These are phyloP conservation scores for Suhomyces pyralidae DNA, from an alignment of 805 yeast genomes.

Conservation along the genomic window DNA sequence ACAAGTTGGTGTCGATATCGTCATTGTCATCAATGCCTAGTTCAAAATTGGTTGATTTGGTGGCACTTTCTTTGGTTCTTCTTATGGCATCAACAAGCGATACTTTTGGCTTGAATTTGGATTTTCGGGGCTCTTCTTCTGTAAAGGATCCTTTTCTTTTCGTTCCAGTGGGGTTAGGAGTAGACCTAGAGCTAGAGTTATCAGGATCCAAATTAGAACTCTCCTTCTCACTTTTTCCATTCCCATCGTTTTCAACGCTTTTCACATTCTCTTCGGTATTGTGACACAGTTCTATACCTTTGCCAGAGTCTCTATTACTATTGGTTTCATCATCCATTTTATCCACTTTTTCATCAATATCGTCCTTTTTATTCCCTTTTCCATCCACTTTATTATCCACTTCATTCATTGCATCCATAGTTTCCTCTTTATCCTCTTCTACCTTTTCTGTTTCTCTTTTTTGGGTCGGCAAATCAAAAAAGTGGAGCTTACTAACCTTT, in stretches of 20 bases:
- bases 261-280: background rate
- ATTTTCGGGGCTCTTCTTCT: background rate
- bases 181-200: background rate
- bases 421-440: background rate
- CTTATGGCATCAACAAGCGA: constrained; percentile 30
- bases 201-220: background rate
- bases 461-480: constrained; percentile 25
- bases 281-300: background rate
- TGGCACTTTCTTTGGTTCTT: constrained; percentile 22
- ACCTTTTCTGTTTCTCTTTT: background rate
- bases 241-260: background rate
- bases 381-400: too few species aligned
- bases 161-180: background rate
- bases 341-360: background rate
- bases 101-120: constrained; percentile 8
- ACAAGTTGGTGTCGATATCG: constrained; percentile 23
- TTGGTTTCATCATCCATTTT: background rate
- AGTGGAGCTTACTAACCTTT: constrained; percentile 31
- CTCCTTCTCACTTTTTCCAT: background rate
- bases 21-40: constrained; percentile 22
- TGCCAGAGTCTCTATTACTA: background rate
- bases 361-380: too few species aligned
- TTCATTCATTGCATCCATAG: background rate
- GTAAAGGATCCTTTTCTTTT: background rate
- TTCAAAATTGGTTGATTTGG: constrained; percentile 19